Evolutionary conservation across 768 basidiomycete genomes (phyloP).

Genomic region (Rhizopogon sp.): DNA sequence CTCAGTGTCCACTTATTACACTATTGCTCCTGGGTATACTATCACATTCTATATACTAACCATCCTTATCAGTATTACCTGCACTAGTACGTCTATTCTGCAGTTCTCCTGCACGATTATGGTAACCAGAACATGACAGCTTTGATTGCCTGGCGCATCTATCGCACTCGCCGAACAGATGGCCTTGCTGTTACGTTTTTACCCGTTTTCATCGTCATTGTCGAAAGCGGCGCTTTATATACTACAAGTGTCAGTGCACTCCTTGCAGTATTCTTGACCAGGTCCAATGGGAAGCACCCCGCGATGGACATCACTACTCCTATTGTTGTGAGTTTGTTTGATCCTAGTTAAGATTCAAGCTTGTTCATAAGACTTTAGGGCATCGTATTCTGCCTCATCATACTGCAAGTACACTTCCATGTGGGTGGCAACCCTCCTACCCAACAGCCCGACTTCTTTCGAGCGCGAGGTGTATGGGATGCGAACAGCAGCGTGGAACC

Average conservation of each 20-base stretch:
- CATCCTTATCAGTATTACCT: too few species aligned
- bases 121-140: neutral
- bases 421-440: neutral
- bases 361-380: neutral
- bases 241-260: neutral
- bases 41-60: too few species aligned
- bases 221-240: constrained; percentile 5
- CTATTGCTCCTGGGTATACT: too few species aligned
- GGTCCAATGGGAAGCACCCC: constrained; percentile 1
- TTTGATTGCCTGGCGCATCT: constrained; percentile 4
- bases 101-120: neutral
- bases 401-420: constrained; percentile 5
- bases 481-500: neutral
- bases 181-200: neutral
- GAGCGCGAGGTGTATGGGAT: neutral
- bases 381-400: constrained; percentile 3
- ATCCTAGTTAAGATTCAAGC: neutral
- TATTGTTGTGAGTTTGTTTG: neutral
- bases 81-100: neutral
- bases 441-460: neutral
- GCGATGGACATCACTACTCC: neutral
- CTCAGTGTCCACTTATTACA: too few species aligned
- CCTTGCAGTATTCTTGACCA: neutral
- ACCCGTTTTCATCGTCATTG: constrained; percentile 3
- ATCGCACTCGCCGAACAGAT: neutral